Percentiles rank a stretch among this genome's conserved stretches.
These are phyloP conservation scores for Linum tenue DNA, from an alignment of 345 rosid species.

Conservation along the genomic window DNA sequence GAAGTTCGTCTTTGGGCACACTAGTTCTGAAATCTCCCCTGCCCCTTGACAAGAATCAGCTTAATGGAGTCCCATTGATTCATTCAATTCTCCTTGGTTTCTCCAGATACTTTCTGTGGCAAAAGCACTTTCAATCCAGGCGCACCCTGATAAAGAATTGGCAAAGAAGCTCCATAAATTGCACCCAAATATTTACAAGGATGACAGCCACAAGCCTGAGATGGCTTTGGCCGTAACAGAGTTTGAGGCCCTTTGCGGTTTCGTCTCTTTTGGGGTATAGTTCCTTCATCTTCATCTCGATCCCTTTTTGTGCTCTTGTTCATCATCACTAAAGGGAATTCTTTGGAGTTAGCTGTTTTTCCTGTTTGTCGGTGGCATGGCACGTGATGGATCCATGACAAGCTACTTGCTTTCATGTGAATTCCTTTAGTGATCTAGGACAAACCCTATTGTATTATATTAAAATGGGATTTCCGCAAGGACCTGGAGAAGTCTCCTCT, in stretches of 20 bases:
- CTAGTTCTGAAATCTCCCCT: too few relatives aligned
- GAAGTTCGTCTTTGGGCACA: not conserved
- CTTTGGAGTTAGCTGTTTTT: not conserved
- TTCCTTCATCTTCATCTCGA: not conserved
- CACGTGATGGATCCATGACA: not conserved
- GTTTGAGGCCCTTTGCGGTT: constrained; percentile 90
- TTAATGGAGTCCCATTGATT: too few relatives aligned
- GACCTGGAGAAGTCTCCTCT: too few relatives aligned
- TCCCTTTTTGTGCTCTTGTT: not conserved
- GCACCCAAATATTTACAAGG: constrained; percentile 72
- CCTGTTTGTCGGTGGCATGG: not conserved
- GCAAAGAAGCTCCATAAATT: constrained; percentile 65
- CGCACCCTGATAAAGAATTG: constrained; percentile 82
- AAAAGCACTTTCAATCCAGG: constrained; percentile 90
- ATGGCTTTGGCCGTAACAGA: constrained; percentile 96
- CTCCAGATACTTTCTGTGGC: constrained; percentile 80
- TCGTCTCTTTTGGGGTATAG: constrained; percentile 57
- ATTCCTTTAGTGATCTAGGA: not conserved
- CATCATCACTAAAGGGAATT: too few relatives aligned
- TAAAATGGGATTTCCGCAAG: too few relatives aligned
- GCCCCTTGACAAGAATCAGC: too few relatives aligned
- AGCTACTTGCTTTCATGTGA: not conserved
- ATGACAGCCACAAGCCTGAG: constrained; percentile 92
- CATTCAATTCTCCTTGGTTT: not conserved
- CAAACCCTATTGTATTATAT: too few relatives aligned